Evolutionary conservation across 2,329 filamentous ascomycete genomes (phyloP), one percentile per base, ranked within the genome.

Genomic region (Ustilaginoidea virens): DNA sequence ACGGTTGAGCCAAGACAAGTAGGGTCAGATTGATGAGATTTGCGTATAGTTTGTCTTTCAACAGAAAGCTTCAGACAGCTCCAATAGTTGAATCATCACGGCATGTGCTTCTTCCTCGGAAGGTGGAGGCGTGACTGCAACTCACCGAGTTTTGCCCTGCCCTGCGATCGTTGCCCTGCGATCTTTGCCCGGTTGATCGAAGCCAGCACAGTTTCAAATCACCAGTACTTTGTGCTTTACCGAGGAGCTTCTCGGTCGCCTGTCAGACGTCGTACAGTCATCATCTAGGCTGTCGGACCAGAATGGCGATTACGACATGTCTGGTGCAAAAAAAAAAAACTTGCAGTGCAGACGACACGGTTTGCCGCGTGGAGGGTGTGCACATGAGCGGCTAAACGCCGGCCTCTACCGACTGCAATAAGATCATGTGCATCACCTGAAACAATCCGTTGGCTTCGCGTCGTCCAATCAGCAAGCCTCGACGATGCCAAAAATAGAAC

Each of bases 1-100:
- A 11, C 14, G 4, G 11, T 12, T 19, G n/a, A 7, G 17, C 8
- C 12, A 5, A 13, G 11, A 5, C 6, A 13, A 9, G 12, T 7
- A 13, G 8, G n/a, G 16, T 33, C 32, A 33, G 32, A 31, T 31
- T 14, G 28, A 48, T 44, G 46, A 46, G 51, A 55, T 66, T n/a
- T 58, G 65, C 69, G 69, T 74, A 74, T 66, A 49, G 61, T 55
- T 17, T 53, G 46, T 48, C 48, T 58, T 60, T 80, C 74, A 66
- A 62, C 72, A 76, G 56, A 48, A 51, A 51, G 60, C 68, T 55
- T 66, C 57, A 73, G 76, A 81, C 74, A 80, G 76, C 76, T 81
- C 76, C 76, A 81, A 80, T 80, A 78, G 60, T 48, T 46, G 45
- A 40, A 42, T 58, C 60, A 64, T 66, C 62, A 66, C 38, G 31